A percentile compares a stretch with the other conserved stretches of the same genome.
Evolutionary conservation across 148 eudicot genomes (phyloP).

Genomic region (Talinum fruticosum): DNA sequence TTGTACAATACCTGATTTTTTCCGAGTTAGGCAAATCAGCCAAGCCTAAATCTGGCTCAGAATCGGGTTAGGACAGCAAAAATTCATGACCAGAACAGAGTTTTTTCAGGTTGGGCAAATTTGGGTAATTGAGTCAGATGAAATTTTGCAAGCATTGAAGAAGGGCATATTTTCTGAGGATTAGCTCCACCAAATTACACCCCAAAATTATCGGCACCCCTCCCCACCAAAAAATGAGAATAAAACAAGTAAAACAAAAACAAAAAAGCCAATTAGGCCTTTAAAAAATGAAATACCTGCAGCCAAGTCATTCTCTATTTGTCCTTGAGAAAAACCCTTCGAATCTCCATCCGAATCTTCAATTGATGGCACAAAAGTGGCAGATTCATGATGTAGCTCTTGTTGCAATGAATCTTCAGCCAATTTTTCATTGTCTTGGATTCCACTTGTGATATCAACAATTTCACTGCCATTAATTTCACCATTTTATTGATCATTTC

Average conservation of each 20-base stretch:
- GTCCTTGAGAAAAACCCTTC: neutral
- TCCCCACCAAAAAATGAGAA: neutral
- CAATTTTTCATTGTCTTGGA: neutral
- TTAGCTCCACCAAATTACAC: too few relatives aligned
- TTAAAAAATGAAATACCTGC: neutral
- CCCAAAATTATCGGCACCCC: too few relatives aligned
- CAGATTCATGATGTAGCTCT: neutral
- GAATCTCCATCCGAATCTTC: neutral
- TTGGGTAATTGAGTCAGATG: too few relatives aligned
- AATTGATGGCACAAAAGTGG: neutral
- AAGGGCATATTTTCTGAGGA: too few relatives aligned
- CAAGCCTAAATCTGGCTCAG: too few relatives aligned
- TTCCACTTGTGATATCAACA: neutral
- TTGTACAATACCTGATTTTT: too few relatives aligned
- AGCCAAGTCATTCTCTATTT: neutral
- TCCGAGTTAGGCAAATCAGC: too few relatives aligned
- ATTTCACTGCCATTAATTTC: neutral
- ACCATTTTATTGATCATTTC: neutral
- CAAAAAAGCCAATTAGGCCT: neutral
- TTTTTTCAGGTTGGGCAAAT: too few relatives aligned
- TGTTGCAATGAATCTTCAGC: neutral
- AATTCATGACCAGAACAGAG: too few relatives aligned
- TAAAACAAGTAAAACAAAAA: neutral
- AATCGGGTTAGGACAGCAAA: too few relatives aligned
- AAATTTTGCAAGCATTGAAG: too few relatives aligned